These are phyloP conservation scores for Wickerhamomyces alni DNA, from an alignment of 805 yeast species.

Conservation along the genomic window DNA sequence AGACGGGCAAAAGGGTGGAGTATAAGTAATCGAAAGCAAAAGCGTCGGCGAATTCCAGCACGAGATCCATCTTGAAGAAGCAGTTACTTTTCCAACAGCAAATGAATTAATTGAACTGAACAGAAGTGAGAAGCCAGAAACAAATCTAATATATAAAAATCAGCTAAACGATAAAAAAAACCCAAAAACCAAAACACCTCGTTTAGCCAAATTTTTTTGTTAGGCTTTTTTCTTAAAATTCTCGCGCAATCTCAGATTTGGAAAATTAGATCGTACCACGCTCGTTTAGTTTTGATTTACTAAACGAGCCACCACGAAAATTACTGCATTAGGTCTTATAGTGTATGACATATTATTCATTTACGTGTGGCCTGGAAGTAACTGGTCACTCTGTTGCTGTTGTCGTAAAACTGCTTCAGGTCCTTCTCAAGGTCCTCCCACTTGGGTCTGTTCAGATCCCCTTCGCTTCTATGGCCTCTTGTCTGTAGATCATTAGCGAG, in stretches of 20 bases:
- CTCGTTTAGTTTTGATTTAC: slow-evolving; percentile 6
- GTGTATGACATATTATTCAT: too few species aligned
- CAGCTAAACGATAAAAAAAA: too few species aligned
- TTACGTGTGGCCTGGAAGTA: slow-evolving; percentile 48
- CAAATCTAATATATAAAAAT: too few species aligned
- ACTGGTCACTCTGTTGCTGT: slow-evolving; percentile 34
- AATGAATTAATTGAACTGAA: too few species aligned
- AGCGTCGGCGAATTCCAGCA: slow-evolving; percentile 74
- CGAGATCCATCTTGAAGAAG: slow-evolving; percentile 80
- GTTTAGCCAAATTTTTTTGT: slow-evolving; percentile 7
- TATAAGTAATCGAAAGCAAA: slow-evolving; percentile 69
- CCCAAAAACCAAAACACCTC: neutral
- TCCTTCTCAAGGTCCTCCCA: slow-evolving; percentile 49
- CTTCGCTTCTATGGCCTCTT: slow-evolving; percentile 36
- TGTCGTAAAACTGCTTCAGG: slow-evolving; percentile 38
- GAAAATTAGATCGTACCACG: too few species aligned
- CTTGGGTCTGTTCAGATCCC: slow-evolving; percentile 49
- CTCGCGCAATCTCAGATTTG: too few species aligned
- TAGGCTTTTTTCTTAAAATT: too few species aligned
- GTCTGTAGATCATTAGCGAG: slow-evolving; percentile 41
- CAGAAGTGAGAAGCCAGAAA: too few species aligned
- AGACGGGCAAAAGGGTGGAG: slow-evolving; percentile 59
- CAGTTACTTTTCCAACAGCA: too few species aligned
- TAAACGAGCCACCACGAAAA: too few species aligned
- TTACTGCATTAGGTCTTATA: too few species aligned